A percentile compares a stretch with the other conserved stretches of the same genome.
These are phyloP conservation scores for Hamamelis virginiana DNA, from an alignment of 164 flowering plant genomes.

Conservation along the genomic window DNA sequence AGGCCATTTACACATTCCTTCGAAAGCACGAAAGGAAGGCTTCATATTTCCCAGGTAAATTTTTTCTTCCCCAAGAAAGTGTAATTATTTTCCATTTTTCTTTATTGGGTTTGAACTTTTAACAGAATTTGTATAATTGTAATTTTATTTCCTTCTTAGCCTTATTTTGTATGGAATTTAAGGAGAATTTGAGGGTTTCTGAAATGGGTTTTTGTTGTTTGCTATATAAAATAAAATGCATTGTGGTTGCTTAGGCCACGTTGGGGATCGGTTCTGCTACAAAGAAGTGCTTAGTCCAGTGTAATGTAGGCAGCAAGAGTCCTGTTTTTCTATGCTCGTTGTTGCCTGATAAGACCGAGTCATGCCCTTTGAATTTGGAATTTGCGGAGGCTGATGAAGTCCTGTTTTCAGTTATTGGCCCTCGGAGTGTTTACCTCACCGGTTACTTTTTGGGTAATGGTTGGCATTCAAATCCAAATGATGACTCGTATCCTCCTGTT, in stretches of 20 bases:
- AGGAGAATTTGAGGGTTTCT: not conserved
- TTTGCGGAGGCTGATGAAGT: conserved; percentile 58
- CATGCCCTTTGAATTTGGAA: conserved; percentile 50
- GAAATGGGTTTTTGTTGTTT: not conserved
- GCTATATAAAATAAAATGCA: not conserved
- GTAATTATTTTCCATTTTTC: not conserved
- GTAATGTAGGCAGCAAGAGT: conserved; percentile 58
- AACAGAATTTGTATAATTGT: not conserved
- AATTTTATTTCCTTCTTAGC: not conserved
- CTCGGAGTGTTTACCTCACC: conserved; percentile 48
- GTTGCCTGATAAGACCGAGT: conserved; percentile 42
- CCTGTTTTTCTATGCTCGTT: conserved; percentile 53
- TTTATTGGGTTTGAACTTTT: too few relatives aligned
- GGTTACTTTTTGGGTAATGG: conserved; percentile 37
- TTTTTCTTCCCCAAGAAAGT: not conserved
- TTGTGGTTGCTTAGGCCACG: conserved; percentile 37
- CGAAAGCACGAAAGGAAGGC: conserved; percentile 28
- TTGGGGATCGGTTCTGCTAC: conserved; percentile 36
- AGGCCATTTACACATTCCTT: conserved; percentile 39
- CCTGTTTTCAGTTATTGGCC: conserved; percentile 59
- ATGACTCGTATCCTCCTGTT: conserved; percentile 48
- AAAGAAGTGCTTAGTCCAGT: conserved; percentile 44
- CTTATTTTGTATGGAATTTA: not conserved
- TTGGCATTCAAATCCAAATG: conserved; percentile 10
- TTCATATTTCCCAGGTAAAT: conserved; percentile 44